Percentiles rank a stretch among this genome's conserved stretches.
These are phyloP conservation scores for Phycomyces blakesleeanus DNA, from an alignment of 192 early-diverging fungal species.

Conservation along the genomic window DNA sequence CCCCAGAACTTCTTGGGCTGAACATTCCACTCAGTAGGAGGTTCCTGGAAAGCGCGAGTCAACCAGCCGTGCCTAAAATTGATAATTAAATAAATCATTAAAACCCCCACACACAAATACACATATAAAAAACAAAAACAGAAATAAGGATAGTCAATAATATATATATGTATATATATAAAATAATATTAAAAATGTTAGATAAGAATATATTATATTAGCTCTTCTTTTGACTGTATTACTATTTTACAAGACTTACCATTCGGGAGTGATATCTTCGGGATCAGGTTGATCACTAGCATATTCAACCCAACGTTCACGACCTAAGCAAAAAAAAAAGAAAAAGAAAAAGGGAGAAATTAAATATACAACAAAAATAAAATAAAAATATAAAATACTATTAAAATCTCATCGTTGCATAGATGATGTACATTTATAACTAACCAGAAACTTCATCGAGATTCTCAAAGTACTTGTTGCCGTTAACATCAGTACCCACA, in stretches of 20 bases:
- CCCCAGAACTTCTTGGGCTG: slow-evolving; percentile 28
- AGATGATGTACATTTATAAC: slow-evolving; percentile 3
- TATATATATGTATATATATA: too few relatives aligned
- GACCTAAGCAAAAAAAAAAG: slow-evolving; percentile 46
- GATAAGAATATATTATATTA: too few relatives aligned
- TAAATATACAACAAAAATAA: too few relatives aligned
- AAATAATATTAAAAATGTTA: too few relatives aligned
- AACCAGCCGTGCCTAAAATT: slow-evolving; percentile 42
- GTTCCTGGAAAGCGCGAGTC: slow-evolving; percentile 33
- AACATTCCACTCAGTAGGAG: slow-evolving; percentile 33
- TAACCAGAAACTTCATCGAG: slow-evolving; percentile 65
- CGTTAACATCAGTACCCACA: slow-evolving; percentile 66
- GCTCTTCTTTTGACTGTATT: too few relatives aligned
- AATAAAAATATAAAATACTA: too few relatives aligned
- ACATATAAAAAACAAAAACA: neutral
- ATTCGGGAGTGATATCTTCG: slow-evolving; percentile 66
- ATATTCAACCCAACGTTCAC: slow-evolving; percentile 76
- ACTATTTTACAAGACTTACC: slow-evolving; percentile 36
- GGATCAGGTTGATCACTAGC: slow-evolving; percentile 53
- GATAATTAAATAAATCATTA: too few relatives aligned
- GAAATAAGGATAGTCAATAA: neutral
- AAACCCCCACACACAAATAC: neutral
- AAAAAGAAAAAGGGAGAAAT: too few relatives aligned
- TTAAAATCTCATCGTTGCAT: too few relatives aligned
- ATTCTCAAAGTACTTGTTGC: slow-evolving; percentile 78